Percentiles rank a stretch among this genome's conserved stretches.
Evolutionary conservation across 805 yeast genomes (phyloP).

Genomic region (Blastobotrys robertii): DNA sequence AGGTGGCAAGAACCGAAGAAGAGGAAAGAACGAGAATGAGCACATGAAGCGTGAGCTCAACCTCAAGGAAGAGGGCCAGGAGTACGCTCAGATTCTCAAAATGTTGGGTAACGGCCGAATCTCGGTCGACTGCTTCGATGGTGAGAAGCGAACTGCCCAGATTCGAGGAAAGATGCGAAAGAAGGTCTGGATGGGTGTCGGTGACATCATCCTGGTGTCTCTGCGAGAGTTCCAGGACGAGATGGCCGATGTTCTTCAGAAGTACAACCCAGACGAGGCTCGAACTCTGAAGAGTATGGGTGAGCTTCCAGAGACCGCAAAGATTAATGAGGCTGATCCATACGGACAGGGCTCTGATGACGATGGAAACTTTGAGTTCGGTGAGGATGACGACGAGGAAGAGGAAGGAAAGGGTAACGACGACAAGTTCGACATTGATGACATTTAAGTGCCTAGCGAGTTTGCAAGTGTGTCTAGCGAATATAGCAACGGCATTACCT

Average conservation of each 20-base stretch:
- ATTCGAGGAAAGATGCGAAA: conserved; percentile 98
- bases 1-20: conserved; percentile 72
- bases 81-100: conserved; percentile 95
- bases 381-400: conserved; percentile 77
- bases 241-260: conserved; percentile 95
- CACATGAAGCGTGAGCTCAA: conserved; percentile 90
- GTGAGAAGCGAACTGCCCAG: conserved; percentile 88
- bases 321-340: conserved; percentile 95
- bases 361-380: conserved; percentile 96
- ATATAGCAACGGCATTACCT: background rate
- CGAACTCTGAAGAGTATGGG: conserved; percentile 92
- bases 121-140: conserved; percentile 93
- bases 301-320: conserved; percentile 93
- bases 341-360: conserved; percentile 95
- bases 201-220: conserved; percentile 92
- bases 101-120: conserved; percentile 98
- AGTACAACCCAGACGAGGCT: conserved; percentile 95
- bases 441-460: conserved; percentile 67
- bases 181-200: conserved; percentile 99
- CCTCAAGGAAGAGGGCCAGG: conserved; percentile 93
- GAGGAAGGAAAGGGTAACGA: conserved; percentile 53
- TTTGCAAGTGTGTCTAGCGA: conserved; percentile 4
- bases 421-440: conserved; percentile 84
- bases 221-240: conserved; percentile 98
- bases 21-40: conserved; percentile 93